Conservation (phyloP, 768 basidiomycete species). For the Podaxis carcinomalis region DNA sequence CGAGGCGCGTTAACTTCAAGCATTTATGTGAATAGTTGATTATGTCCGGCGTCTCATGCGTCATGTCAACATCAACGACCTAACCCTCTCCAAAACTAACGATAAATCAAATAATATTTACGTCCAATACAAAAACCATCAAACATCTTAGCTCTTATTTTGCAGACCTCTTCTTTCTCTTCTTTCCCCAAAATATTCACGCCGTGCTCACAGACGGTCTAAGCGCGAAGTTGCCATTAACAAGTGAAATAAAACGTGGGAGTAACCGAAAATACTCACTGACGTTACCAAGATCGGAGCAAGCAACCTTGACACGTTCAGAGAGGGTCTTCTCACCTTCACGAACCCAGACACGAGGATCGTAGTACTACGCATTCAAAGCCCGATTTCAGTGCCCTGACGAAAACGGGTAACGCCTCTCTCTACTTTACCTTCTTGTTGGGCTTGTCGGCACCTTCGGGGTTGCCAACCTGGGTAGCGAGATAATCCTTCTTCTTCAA, state of each 20-base stretch:
- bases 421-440: constrained; percentile 84
- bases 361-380: constrained; percentile 59
- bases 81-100: too few relatives aligned
- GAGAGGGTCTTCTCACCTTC: constrained; percentile 94
- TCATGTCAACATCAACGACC: too few relatives aligned
- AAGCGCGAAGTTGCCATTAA: not conserved
- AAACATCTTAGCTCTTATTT: not conserved
- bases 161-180: not conserved
- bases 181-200: not conserved
- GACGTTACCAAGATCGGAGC: constrained; percentile 75
- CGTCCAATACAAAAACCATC: too few relatives aligned
- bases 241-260: too few relatives aligned
- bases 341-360: constrained; percentile 97
- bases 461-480: constrained; percentile 90
- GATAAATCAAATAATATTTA: too few relatives aligned
- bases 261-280: constrained; percentile 10
- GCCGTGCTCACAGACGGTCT: constrained; percentile 4
- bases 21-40: too few relatives aligned
- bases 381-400: constrained; percentile 7
- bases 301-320: constrained; percentile 90
- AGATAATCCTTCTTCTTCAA: constrained; percentile 85
- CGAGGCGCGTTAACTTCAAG: too few relatives aligned
- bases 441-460: constrained; percentile 93
- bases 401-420: not conserved
- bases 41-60: too few relatives aligned